These are phyloP conservation scores for Sextonia rubra DNA, from an alignment of 164 flowering plant genomes.

Conservation along the genomic window DNA sequence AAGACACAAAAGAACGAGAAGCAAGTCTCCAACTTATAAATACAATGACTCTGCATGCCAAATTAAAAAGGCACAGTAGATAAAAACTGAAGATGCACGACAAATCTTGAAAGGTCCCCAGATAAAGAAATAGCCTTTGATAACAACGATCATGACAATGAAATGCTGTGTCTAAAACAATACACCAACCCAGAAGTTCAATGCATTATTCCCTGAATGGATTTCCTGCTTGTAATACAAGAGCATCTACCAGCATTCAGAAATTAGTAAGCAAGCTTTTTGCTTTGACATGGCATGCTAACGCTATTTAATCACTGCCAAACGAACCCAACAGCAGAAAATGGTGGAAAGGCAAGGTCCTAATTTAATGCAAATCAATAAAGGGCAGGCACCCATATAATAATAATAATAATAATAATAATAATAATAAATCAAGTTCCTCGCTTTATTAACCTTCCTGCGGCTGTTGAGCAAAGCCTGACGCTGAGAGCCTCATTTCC, in stretches of 20 bases:
- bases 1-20: background rate
- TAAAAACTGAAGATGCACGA: no score
- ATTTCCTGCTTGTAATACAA: background rate
- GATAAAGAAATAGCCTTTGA: no score
- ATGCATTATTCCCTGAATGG: no score
- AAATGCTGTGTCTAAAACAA: no score
- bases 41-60: background rate
- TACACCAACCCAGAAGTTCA: background rate
- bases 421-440: background rate
- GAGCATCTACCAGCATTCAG: no score
- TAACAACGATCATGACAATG: background rate
- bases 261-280: no score
- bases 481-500: conserved; percentile 62
- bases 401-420: background rate
- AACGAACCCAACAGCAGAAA: background rate
- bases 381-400: background rate
- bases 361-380: background rate
- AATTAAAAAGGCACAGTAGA: no score
- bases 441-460: conserved; percentile 50
- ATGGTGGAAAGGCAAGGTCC: background rate
- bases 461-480: conserved; percentile 59
- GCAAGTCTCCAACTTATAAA: background rate
- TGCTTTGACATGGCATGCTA: no score
- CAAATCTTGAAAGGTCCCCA: background rate
- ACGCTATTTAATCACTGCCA: background rate